Evolutionary conservation across 2,329 filamentous ascomycete genomes (phyloP), one percentile per base, ranked within the genome.

Genomic region (Ceratocystis smalleyi): DNA sequence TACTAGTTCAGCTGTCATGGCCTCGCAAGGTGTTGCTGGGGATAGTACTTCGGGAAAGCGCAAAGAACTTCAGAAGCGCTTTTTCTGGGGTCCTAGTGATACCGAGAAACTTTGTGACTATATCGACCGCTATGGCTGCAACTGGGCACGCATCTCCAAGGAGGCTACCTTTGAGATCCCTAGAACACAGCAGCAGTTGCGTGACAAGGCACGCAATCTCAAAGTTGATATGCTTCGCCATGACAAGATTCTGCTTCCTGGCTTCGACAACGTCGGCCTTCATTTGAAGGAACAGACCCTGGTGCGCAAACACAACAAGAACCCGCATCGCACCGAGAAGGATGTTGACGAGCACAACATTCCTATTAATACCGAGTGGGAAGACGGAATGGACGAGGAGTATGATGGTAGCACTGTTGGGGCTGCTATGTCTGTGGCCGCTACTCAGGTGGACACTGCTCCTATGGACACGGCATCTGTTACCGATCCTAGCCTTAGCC

Each of bases 131-230:
- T 66, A 68, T 22, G 67, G 67, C 2, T 65, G 66, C 63, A 66
- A 63, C 64, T 68, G 67, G 67, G 62, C 62, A 6, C 57, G 63
- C 4, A 68, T 68, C 47, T 67, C 66, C 32, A 59, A 65, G 45
- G 64, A 64, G 27, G 61, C 66, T 55, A 30, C 62, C 24, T 62
- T 61, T 62, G 62, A 61, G 68, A 71, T 4, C 71, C 70, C 70
- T 1, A 78, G 81, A 61, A 77, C 78, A 68, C 81, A 83, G 72
- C 81, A 83, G 70, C 78, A 79, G 3, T 75, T 81, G 65, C 79
- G 81, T 5, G 81, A 83, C 74, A 81, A 79, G 71, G 81, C 81
- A n/a, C 77, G 81, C 61, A 77, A 81, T 64, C 68, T 82, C 64
- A 83, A 83, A 73, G 78, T 80, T 43, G 76, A 79, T 40, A 75